A percentile compares a stretch with the other conserved stretches of the same genome.
phyloP scores from a whole-genome alignment of 2,329 filamentous ascomycete genomes.

The Nemania diffusa region DNA sequence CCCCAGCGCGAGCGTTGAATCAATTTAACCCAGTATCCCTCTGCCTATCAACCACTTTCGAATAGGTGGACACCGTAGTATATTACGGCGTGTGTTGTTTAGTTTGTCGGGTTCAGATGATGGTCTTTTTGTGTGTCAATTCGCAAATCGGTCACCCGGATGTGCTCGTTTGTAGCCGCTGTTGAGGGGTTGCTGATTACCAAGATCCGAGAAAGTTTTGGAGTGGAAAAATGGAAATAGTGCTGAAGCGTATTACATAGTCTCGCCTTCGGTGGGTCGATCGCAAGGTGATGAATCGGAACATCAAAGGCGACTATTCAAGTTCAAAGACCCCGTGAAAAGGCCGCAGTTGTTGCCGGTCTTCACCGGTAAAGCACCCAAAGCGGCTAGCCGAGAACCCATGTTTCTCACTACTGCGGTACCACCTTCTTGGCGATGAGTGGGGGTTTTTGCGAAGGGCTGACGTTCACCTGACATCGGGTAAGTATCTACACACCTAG shows the following conservation, averaged over 20 bases:
- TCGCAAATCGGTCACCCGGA: not conserved
- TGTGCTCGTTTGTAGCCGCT: not conserved
- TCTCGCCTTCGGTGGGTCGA: constrained; percentile 27
- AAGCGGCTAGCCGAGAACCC: constrained; percentile 28
- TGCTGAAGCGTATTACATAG: constrained; percentile 21
- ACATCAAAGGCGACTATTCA: constrained; percentile 29
- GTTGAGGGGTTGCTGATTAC: constrained; percentile 27
- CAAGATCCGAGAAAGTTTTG: constrained; percentile 20
- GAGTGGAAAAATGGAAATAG: constrained; percentile 32
- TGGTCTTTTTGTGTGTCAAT: constrained; percentile 10
- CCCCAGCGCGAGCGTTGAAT: constrained; percentile 13
- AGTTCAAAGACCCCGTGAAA: constrained; percentile 31
- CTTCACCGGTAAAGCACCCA: constrained; percentile 25
- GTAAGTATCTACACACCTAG: not conserved
- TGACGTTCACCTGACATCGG: constrained; percentile 28
- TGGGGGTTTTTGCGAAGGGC: constrained; percentile 27
- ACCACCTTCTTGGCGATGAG: constrained; percentile 23
- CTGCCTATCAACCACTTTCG: not conserved
- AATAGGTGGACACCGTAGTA: not conserved
- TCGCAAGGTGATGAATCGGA: constrained; percentile 32
- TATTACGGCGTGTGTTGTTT: not conserved
- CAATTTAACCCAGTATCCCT: constrained; percentile 9
- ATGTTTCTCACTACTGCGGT: constrained; percentile 17
- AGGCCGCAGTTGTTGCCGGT: constrained; percentile 27
- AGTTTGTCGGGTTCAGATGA: constrained; percentile 1